Percentiles rank a stretch among this genome's conserved stretches.
Conservation (phyloP, 2,329 filamentous ascomycete genomes). For the Onygena corvina region DNA sequence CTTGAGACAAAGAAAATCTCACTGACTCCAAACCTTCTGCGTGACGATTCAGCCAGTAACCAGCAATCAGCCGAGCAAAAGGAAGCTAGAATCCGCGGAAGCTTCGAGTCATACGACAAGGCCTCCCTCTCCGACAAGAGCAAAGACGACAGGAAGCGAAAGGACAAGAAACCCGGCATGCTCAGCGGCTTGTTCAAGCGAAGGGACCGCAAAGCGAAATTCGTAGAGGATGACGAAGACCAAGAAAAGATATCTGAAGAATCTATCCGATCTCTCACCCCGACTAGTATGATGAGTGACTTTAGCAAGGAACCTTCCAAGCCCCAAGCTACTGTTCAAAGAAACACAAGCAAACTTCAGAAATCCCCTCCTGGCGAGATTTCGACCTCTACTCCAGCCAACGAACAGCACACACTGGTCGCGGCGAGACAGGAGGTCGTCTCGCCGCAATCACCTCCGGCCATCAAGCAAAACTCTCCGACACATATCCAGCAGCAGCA, state of each 20-base stretch:
- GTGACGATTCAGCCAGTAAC: slow-evolving; percentile 53
- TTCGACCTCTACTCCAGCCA: slow-evolving; percentile 27
- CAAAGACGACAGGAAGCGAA: slow-evolving; percentile 67
- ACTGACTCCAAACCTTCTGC: slow-evolving; percentile 78
- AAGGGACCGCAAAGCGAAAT: slow-evolving; percentile 49
- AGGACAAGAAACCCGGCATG: slow-evolving; percentile 59
- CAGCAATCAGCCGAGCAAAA: slow-evolving; percentile 25
- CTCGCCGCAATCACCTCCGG: neutral
- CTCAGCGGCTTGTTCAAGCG: slow-evolving; percentile 58
- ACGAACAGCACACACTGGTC: slow-evolving; percentile 10
- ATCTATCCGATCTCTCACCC: slow-evolving; percentile 34
- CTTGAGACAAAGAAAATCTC: slow-evolving; percentile 96
- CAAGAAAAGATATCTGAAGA: slow-evolving; percentile 52
- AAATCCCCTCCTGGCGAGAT: slow-evolving; percentile 51
- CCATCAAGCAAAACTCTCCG: neutral
- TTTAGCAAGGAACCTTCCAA: slow-evolving; percentile 32
- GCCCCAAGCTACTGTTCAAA: slow-evolving; percentile 35
- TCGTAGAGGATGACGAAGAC: slow-evolving; percentile 37
- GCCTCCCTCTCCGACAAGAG: slow-evolving; percentile 49
- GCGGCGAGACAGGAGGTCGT: neutral
- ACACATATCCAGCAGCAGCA: neutral
- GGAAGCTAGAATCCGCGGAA: slow-evolving; percentile 38
- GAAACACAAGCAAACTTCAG: slow-evolving; percentile 56
- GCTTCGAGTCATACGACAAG: slow-evolving; percentile 67
- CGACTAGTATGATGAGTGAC: slow-evolving; percentile 36